Evolutionary conservation across 768 basidiomycete genomes (phyloP), one percentile per base, ranked within the genome.

Genomic region (Cubamyces lactineus): DNA sequence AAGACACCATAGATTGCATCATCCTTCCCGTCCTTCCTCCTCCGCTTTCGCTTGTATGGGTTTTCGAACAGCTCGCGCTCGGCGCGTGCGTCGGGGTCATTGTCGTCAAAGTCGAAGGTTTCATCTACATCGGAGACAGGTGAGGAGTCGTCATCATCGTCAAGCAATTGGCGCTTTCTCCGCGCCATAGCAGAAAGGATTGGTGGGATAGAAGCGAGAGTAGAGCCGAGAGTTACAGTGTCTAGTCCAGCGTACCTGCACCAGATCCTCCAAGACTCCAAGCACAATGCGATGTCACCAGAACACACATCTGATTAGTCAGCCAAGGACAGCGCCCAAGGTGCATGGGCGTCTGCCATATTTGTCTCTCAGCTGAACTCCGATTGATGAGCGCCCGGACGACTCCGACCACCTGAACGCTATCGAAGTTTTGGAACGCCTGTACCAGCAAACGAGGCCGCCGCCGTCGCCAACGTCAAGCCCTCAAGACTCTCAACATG

Each of bases 1-100:
- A 91, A 92, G 0, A 90, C 77, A 4, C 91, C 92, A 68, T 92
- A 91, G n/a, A 86, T 74, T 1, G 86, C 86, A 62, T 88, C 87
- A 57, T 94, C 89, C 70, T 87, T 88, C 24, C 79, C 85, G 59
- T 84, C 80, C 73, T 75, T 85, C 63, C 86, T 79, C 62, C 86
- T 81, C 57, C 86, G 83, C 71, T 91, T 93, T 67, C 82, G 78
- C 64, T 84, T 77, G 76, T 92, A 92, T 3, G 91, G 91, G 63
- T 91, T 83, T 69, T 87, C 82, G 72, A 92, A 92, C 8, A 92
- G 82, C 38, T 82, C 84, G 11, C 87, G 88, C 71, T 93, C 92
- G 38, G 85, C 93, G 38, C 84, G 81, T 13, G 79, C 79, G 69
- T 89, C 88, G 3, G 85, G 83, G 67, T 88, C 82, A 34, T 76